These are phyloP conservation scores for Pseudevernia furfuracea DNA, from an alignment of 495 filamentous ascomycete species.

Conservation along the genomic window DNA sequence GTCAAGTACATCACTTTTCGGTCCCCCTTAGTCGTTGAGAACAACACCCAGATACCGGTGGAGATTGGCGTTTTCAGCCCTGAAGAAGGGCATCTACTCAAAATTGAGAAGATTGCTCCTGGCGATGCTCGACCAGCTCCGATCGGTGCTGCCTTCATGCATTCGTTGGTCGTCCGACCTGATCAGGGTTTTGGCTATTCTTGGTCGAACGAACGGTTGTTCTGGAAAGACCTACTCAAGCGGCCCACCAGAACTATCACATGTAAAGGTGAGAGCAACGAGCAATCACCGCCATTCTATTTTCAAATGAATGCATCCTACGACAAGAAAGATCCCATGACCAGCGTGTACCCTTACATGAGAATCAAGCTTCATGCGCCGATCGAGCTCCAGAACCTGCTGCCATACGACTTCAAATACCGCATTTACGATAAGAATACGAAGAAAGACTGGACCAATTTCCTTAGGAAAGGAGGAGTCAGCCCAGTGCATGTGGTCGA, in stretches of 20 bases:
- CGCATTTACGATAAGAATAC: slow-evolving; percentile 97
- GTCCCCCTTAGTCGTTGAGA: slow-evolving; percentile 93
- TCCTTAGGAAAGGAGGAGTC: slow-evolving; percentile 87
- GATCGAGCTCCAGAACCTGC: slow-evolving; percentile 85
- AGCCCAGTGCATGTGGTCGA: slow-evolving; percentile 97
- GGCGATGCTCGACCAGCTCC: slow-evolving; percentile 87
- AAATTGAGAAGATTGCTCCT: slow-evolving; percentile 95
- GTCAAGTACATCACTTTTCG: slow-evolving; percentile 97
- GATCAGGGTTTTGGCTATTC: slow-evolving; percentile 95
- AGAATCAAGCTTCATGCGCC: slow-evolving; percentile 81
- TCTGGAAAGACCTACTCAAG: slow-evolving; percentile 86
- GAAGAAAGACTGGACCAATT: slow-evolving; percentile 97
- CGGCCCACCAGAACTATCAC: slow-evolving; percentile 75
- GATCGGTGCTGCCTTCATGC: slow-evolving; percentile 83
- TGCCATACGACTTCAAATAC: slow-evolving; percentile 98
- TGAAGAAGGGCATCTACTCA: slow-evolving; percentile 81
- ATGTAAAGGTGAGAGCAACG: slow-evolving; percentile 74
- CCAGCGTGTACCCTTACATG: slow-evolving; percentile 90
- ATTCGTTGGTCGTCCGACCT: slow-evolving; percentile 83
- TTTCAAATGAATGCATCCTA: slow-evolving; percentile 87
- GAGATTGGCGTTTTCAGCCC: slow-evolving; percentile 90
- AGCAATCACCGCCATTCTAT: slow-evolving; percentile 77
- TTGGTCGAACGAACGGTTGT: slow-evolving; percentile 82
- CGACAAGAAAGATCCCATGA: slow-evolving; percentile 71
- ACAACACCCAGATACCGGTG: slow-evolving; percentile 92